Evolutionary conservation across 2,329 filamentous ascomycete species (phyloP).

Genomic region (Sclerotinia minor): DNA sequence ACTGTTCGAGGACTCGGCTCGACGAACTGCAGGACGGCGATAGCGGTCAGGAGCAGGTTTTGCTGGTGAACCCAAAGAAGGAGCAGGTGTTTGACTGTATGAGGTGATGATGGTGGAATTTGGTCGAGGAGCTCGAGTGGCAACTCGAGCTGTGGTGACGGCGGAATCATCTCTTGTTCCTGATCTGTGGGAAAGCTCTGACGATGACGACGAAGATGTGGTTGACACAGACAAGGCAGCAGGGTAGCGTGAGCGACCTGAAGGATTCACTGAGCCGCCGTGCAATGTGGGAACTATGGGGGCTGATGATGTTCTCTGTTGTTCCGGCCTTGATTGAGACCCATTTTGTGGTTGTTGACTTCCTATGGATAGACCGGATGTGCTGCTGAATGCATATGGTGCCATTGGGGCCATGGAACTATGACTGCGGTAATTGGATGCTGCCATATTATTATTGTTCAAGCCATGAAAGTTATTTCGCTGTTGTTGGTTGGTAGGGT

Average conservation of each 20-base stretch:
- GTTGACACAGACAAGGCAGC: conserved; percentile 55
- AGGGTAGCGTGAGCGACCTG: conserved; percentile 47
- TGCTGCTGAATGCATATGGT: conserved; percentile 73
- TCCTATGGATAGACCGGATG: conserved; percentile 62
- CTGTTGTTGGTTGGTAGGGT: conserved; percentile 49
- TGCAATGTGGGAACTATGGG: conserved; percentile 48
- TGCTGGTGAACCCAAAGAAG: conserved; percentile 49
- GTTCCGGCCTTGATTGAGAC: conserved; percentile 56
- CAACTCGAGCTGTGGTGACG: conserved; percentile 43
- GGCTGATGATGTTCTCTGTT: conserved; percentile 53
- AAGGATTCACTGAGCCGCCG: conserved; percentile 38
- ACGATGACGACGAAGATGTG: conserved; percentile 41
- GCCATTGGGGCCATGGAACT: conserved; percentile 59
- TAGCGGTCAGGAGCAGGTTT: conserved; percentile 83
- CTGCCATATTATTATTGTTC: conserved; percentile 50
- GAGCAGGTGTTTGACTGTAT: conserved; percentile 52
- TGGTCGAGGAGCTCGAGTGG: conserved; percentile 35
- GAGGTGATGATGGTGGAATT: conserved; percentile 46
- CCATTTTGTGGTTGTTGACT: conserved; percentile 34
- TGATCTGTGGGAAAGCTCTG: conserved; percentile 43
- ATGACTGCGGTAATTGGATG: conserved; percentile 55
- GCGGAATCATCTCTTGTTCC: conserved; percentile 56
- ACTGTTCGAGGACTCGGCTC: conserved; percentile 43
- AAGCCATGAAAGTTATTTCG: conserved; percentile 54
- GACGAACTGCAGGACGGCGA: conserved; percentile 62